Conservation (phyloP, 352 stramenopile species). For the Blastocystis sp. region DNA sequence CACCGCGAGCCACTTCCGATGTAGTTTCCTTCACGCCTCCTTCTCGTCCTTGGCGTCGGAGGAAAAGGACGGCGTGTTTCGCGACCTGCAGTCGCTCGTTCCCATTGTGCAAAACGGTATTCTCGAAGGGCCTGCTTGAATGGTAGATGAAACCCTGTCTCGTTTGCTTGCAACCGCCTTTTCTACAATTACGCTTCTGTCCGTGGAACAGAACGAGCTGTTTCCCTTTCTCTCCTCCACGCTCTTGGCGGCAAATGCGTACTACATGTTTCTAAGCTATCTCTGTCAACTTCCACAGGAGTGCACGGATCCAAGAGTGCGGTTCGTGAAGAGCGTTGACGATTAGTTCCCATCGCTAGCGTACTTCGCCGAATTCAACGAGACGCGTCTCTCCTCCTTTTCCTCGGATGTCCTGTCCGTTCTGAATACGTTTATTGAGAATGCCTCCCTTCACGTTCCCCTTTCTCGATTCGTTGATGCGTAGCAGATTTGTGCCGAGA, state of each 20-base stretch:
- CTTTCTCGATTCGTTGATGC: background rate
- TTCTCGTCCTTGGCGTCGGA: background rate
- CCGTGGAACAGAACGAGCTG: background rate
- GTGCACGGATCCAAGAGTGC: constrained; percentile 47
- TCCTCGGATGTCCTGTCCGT: background rate
- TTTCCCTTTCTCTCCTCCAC: constrained; percentile 4
- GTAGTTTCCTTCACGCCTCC: constrained; percentile 39
- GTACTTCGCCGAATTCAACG: constrained; percentile 34
- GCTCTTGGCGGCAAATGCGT: background rate
- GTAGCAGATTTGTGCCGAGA: background rate
- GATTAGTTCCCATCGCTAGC: constrained; percentile 31
- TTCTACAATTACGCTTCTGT: constrained; percentile 21
- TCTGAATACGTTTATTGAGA: background rate
- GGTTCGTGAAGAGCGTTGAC: background rate
- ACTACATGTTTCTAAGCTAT: constrained; percentile 5
- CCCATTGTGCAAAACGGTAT: constrained; percentile 4
- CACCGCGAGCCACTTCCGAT: background rate
- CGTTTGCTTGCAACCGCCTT: constrained; percentile 30
- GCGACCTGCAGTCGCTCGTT: constrained; percentile 8
- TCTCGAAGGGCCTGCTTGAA: background rate
- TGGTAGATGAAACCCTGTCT: constrained; percentile 19
- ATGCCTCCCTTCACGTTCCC: background rate
- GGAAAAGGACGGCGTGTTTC: background rate
- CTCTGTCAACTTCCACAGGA: constrained; percentile 35
- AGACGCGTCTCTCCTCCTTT: background rate